Conservation (phyloP, 495 filamentous ascomycete genomes). For the Trichoderma asperelloides region DNA sequence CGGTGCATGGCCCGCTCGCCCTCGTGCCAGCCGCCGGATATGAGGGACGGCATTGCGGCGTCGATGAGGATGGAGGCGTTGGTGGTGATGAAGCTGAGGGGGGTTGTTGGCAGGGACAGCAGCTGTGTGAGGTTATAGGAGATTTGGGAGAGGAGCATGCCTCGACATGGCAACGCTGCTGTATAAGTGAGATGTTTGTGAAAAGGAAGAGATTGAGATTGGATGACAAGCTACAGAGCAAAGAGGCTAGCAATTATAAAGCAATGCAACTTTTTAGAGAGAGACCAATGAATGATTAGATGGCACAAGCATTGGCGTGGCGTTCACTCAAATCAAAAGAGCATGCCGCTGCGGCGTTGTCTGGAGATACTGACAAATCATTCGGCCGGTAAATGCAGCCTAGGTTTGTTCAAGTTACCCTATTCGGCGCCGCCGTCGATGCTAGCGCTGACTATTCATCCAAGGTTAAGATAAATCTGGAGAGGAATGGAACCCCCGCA, state of each 20-base stretch:
- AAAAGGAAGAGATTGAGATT: not conserved
- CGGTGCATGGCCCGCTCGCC: constrained; percentile 17
- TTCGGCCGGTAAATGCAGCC: not conserved
- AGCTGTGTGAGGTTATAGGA: not conserved
- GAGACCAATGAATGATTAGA: too few relatives aligned
- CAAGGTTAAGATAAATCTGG: not conserved
- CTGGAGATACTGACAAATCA: not conserved
- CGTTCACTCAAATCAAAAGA: too few relatives aligned
- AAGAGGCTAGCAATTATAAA: not conserved
- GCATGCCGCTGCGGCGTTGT: too few relatives aligned
- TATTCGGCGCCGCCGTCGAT: not conserved
- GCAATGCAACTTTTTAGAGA: too few relatives aligned
- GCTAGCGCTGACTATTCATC: not conserved
- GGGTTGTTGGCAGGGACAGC: not conserved
- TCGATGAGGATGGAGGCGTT: constrained; percentile 2
- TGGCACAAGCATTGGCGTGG: too few relatives aligned
- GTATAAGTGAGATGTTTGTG: not conserved
- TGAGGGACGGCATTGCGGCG: constrained; percentile 5
- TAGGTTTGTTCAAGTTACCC: not conserved
- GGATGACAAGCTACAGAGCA: not conserved
- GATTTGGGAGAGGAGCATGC: not conserved
- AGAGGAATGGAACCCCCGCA: not conserved
- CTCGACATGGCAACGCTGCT: not conserved
- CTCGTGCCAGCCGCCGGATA: not conserved
- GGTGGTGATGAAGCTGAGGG: not conserved